Percentiles rank a stretch among this genome's conserved stretches.
Evolutionary conservation across 2,329 filamentous ascomycete species (phyloP).

Genomic region (Aspergillus sp.): DNA sequence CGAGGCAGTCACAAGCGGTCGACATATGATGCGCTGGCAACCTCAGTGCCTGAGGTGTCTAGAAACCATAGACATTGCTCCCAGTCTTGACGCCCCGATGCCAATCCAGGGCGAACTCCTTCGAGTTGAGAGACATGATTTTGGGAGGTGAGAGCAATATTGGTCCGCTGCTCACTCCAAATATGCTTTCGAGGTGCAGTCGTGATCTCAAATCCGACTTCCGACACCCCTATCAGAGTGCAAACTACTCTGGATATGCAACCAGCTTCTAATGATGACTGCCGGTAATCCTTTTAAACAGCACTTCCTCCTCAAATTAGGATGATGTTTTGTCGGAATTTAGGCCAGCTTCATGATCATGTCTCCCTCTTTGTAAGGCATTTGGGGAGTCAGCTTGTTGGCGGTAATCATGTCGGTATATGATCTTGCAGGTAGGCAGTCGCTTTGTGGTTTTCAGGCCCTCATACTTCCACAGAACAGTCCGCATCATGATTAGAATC

Average conservation of each 20-base stretch:
- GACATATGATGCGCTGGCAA: neutral
- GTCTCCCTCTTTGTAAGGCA: too few relatives aligned
- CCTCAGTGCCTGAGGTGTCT: conserved; percentile 1
- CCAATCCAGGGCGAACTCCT: neutral
- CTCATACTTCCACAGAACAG: too few relatives aligned
- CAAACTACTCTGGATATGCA: neutral
- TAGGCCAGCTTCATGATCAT: too few relatives aligned
- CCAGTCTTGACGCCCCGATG: neutral
- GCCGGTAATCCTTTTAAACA: neutral
- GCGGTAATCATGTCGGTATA: too few relatives aligned
- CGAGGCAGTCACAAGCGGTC: neutral
- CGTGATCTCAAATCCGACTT: neutral
- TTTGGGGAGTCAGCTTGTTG: too few relatives aligned
- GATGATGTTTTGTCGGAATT: neutral
- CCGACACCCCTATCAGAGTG: neutral
- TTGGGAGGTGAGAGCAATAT: too few relatives aligned
- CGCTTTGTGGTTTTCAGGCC: too few relatives aligned
- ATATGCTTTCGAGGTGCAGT: neutral
- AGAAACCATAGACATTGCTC: neutral
- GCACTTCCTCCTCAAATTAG: neutral
- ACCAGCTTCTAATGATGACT: neutral
- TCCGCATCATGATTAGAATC: too few relatives aligned
- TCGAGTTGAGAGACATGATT: neutral
- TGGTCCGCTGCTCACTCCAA: neutral
- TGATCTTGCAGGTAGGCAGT: too few relatives aligned